phyloP scores from a whole-genome alignment of 495 filamentous ascomycete species.

The Daldinia childiae region DNA sequence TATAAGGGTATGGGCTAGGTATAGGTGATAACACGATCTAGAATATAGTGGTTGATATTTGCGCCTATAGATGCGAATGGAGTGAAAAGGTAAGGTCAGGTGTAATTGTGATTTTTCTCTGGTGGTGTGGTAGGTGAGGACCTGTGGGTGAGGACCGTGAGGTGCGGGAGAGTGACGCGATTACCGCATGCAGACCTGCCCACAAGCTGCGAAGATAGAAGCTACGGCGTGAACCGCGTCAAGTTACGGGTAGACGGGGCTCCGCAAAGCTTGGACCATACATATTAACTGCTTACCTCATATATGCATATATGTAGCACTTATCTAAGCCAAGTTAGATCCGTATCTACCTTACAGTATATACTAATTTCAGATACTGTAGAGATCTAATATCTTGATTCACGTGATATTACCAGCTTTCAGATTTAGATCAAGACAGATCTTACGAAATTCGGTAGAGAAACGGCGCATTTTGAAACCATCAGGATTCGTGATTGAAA shows the following conservation, averaged over 20 bases:
- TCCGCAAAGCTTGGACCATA: constrained; percentile 21
- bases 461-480: not conserved
- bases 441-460: not conserved
- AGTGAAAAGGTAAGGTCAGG: constrained; percentile 27
- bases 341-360: not conserved
- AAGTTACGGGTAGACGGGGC: not conserved
- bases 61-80: constrained; percentile 7
- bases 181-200: constrained; percentile 38
- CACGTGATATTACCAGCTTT: not conserved
- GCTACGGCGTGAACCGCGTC: constrained; percentile 32
- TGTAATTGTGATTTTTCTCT: not conserved
- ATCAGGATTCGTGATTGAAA: not conserved
- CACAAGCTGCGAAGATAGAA: constrained; percentile 13
- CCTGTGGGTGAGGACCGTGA: constrained; percentile 8
- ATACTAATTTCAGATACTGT: not conserved
- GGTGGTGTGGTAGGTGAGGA: constrained; percentile 6
- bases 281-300: not conserved
- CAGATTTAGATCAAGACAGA: not conserved
- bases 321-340: not conserved
- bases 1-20: not conserved
- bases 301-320: too few relatives aligned
- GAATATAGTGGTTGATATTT: not conserved
- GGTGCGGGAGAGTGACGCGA: constrained; percentile 35
- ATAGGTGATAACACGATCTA: not conserved
- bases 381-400: not conserved